A percentile compares a stretch with the other conserved stretches of the same genome.
These are phyloP conservation scores for bread wheat (Triticum aestivum) DNA, from an alignment of 176 grass and related monocot species.

Conservation along the genomic window IWGSC_CS_RefSeq_v2.1 NC_057802.1:485804042-485804541, in stretches of 20 bases:
- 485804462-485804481: neutral
- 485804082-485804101: neutral
- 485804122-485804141: constrained; percentile 6
- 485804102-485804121: neutral
- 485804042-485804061: neutral
- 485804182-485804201: constrained; percentile 25
- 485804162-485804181: constrained; percentile 16
- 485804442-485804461: neutral
- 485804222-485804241: constrained; percentile 20
- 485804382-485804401: neutral
- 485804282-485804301: constrained; percentile 31
- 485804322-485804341: constrained; percentile 11
- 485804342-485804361: constrained; percentile 19
- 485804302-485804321: constrained; percentile 17
- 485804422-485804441: neutral
- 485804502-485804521: neutral
- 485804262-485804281: constrained; percentile 29
- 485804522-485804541: neutral
- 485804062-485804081: neutral
- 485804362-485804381: neutral
- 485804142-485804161: constrained; percentile 4
- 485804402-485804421: neutral
- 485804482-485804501: neutral
- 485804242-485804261: neutral
- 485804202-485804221: neutral